Evolutionary conservation across 2,329 filamentous ascomycete species (phyloP).

Genomic region (Tolypocladium sp.): DNA sequence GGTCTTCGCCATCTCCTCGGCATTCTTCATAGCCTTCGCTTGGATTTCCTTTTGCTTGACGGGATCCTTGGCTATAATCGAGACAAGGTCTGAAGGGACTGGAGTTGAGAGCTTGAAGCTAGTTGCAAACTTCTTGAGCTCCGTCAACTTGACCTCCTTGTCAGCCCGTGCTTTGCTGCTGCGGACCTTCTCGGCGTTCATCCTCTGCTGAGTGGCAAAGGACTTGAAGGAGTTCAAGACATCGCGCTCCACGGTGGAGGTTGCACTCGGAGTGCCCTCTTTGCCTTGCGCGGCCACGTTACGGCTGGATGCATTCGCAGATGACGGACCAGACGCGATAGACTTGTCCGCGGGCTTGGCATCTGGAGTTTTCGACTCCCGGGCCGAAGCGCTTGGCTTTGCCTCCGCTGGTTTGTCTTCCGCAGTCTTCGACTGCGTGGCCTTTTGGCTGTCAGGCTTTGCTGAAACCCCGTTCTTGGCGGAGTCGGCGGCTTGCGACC

Average conservation of each 20-base stretch:
- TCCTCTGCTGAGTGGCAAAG: slow-evolving; percentile 50
- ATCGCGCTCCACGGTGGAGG: slow-evolving; percentile 52
- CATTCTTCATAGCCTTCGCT: slow-evolving; percentile 72
- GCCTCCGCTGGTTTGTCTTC: slow-evolving; percentile 22
- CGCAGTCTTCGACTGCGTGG: slow-evolving; percentile 17
- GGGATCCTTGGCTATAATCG: slow-evolving; percentile 95
- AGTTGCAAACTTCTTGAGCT: slow-evolving; percentile 88
- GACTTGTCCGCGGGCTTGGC: slow-evolving; percentile 17
- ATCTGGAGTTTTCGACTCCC: slow-evolving; percentile 21
- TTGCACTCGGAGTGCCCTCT: slow-evolving; percentile 28
- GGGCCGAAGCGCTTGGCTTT: slow-evolving; percentile 10
- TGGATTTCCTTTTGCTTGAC: slow-evolving; percentile 88
- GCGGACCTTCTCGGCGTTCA: slow-evolving; percentile 46
- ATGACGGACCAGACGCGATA: slow-evolving; percentile 15
- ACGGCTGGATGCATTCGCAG: slow-evolving; percentile 27
- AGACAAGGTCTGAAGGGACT: slow-evolving; percentile 82
- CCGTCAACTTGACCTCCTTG: slow-evolving; percentile 86
- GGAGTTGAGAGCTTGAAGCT: slow-evolving; percentile 93
- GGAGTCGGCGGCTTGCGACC: slow-evolving; percentile 13
- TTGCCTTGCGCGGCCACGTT: slow-evolving; percentile 31
- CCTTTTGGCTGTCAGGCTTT: slow-evolving; percentile 18
- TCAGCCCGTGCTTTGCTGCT: slow-evolving; percentile 57
- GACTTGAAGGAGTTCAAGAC: slow-evolving; percentile 55
- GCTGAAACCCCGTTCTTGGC: slow-evolving; percentile 18
- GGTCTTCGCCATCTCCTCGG: slow-evolving; percentile 51